Conservation (phyloP, 2,329 filamentous ascomycete species). For the Talaromyces sp. region DNA sequence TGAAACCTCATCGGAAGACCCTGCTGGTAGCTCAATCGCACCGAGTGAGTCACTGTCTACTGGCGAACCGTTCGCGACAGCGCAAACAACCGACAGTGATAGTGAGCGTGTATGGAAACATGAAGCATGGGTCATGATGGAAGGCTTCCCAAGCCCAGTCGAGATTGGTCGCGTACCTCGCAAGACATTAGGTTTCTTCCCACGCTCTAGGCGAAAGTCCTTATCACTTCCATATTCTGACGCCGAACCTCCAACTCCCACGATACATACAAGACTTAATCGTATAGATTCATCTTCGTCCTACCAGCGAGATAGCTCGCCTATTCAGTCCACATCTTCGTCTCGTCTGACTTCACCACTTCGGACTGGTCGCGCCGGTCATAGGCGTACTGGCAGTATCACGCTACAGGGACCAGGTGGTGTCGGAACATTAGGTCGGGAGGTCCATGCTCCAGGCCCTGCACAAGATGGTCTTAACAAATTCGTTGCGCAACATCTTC, state of each 20-base stretch:
- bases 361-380: conserved; percentile 30
- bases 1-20: conserved; percentile 29
- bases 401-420: conserved; percentile 83
- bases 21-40: conserved; percentile 34
- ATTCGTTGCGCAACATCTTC: conserved; percentile 78
- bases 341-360: conserved; percentile 13
- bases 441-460: conserved; percentile 57
- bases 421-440: conserved; percentile 73
- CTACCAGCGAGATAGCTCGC: conserved; percentile 20
- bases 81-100: conserved; percentile 43
- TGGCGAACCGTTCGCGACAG: background rate
- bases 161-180: conserved; percentile 83
- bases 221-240: conserved; percentile 52
- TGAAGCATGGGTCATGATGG: conserved; percentile 82
- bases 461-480: conserved; percentile 80
- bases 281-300: conserved; percentile 23
- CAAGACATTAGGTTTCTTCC: conserved; percentile 83
- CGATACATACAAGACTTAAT: conserved; percentile 26
- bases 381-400: conserved; percentile 41
- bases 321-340: conserved; percentile 2
- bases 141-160: conserved; percentile 66
- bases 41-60: conserved; percentile 21
- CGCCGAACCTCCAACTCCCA: conserved; percentile 50
- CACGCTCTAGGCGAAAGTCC: conserved; percentile 84
- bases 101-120: conserved; percentile 73